phyloP scores from a whole-genome alignment of 768 basidiomycete genomes.

The Panaeolus papilionaceus region DNA sequence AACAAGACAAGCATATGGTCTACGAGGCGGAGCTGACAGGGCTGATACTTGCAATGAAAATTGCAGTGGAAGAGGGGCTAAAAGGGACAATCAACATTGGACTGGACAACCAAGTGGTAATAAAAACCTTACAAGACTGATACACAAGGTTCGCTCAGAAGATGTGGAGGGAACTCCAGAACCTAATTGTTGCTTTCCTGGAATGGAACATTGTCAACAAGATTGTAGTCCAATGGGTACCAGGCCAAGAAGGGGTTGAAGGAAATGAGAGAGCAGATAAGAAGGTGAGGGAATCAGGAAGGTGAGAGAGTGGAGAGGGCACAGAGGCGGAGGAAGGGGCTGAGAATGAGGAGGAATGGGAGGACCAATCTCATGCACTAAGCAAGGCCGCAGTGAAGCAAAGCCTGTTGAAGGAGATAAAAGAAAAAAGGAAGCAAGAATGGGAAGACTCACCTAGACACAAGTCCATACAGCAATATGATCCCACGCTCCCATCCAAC shows the following conservation, averaged over 20 bases:
- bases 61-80: not conserved
- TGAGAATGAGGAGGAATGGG: not conserved
- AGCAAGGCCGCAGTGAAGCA: conserved; percentile 22
- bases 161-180: not conserved
- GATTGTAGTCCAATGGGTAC: not conserved
- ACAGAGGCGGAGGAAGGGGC: not conserved
- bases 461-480: conserved; percentile 15
- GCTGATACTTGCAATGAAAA: not conserved
- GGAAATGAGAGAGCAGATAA: conserved; percentile 14
- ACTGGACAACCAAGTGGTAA: conserved; percentile 7
- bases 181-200: not conserved
- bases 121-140: not conserved
- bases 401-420: conserved; percentile 23
- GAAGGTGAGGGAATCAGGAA: conserved; percentile 9
- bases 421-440: conserved; percentile 19
- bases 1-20: not conserved
- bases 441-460: conserved; percentile 21
- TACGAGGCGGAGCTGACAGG: conserved; percentile 12
- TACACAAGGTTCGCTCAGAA: not conserved
- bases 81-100: not conserved
- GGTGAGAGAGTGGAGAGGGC: not conserved
- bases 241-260: conserved; percentile 3
- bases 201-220: not conserved
- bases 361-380: conserved; percentile 3
- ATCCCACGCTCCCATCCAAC: conserved; percentile 24